Evolutionary conservation across 1,139 yeast species (phyloP).

Genomic region (Yamadazyma sp.): DNA sequence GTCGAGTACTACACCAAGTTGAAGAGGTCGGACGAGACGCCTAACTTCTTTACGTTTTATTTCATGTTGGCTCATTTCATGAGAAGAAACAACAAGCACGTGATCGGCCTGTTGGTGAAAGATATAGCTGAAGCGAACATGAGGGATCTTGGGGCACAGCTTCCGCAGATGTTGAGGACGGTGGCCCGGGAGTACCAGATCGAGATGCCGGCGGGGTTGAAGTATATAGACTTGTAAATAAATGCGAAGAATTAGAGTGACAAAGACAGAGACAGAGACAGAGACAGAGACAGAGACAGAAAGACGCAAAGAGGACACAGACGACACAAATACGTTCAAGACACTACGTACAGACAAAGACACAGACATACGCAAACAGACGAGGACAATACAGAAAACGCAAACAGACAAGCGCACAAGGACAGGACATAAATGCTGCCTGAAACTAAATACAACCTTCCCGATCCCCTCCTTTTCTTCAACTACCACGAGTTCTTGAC

Average conservation of each 20-base stretch:
- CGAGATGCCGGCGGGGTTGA: conserved; percentile 7
- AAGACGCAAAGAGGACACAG: no score
- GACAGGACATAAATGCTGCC: no score
- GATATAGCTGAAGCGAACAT: conserved; percentile 29
- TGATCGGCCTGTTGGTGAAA: conserved; percentile 36
- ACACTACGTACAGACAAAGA: neutral
- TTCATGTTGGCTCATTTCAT: conserved; percentile 50
- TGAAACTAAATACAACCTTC: conserved; percentile 8
- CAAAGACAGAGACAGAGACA: neutral
- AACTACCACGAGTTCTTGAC: conserved; percentile 64
- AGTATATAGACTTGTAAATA: neutral
- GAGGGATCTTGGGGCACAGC: conserved; percentile 36
- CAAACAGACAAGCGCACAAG: neutral
- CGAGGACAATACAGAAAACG: neutral
- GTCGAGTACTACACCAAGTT: conserved; percentile 35
- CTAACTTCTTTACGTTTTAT: conserved; percentile 60
- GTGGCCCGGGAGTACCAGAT: conserved; percentile 1
- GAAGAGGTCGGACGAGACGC: conserved; percentile 26
- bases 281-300: neutral
- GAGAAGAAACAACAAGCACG: conserved; percentile 28
- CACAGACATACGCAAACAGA: neutral
- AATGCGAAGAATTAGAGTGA: neutral
- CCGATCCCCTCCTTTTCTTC: conserved; percentile 40
- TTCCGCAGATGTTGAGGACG: conserved; percentile 31
- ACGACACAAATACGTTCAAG: no score